Conservation (phyloP, 2,329 filamentous ascomycete genomes). For the Parascedosporium putredinis region DNA sequence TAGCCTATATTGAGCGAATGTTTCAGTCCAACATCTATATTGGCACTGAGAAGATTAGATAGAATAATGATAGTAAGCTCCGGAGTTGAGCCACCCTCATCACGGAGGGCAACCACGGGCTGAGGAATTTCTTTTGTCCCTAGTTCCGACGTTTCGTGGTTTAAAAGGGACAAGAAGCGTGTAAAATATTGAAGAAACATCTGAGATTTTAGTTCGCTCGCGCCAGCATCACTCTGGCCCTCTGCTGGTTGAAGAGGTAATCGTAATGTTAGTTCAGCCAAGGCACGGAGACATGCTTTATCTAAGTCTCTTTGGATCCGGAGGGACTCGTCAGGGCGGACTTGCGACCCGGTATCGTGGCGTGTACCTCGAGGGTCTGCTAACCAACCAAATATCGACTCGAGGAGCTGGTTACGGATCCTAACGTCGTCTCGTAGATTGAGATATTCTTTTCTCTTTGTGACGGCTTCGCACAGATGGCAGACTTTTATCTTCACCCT, state of each 20-base stretch:
- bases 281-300: conserved; percentile 51
- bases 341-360: conserved; percentile 25
- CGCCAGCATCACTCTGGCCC: conserved; percentile 54
- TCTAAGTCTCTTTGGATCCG: conserved; percentile 56
- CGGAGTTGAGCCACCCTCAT: conserved; percentile 44
- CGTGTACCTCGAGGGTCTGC: conserved; percentile 45
- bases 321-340: conserved; percentile 44
- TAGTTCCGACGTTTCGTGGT: conserved; percentile 33
- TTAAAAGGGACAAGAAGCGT: conserved; percentile 55
- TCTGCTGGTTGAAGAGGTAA: conserved; percentile 57
- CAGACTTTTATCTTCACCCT: conserved; percentile 61
- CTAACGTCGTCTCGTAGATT: conserved; percentile 60
- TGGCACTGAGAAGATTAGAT: conserved; percentile 59
- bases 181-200: conserved; percentile 67
- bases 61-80: conserved; percentile 58
- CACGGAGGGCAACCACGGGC: conserved; percentile 28
- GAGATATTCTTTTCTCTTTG: conserved; percentile 55
- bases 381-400: conserved; percentile 61
- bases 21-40: conserved; percentile 61
- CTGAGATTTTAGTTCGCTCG: conserved; percentile 58
- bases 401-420: conserved; percentile 57
- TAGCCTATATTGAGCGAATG: conserved; percentile 62
- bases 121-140: conserved; percentile 4
- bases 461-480: conserved; percentile 55
- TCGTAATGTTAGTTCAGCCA: conserved; percentile 57